A percentile compares a stretch with the other conserved stretches of the same genome.
Conservation (phyloP, 495 filamentous ascomycete species). For the Penicillium simplicissimum region DNA sequence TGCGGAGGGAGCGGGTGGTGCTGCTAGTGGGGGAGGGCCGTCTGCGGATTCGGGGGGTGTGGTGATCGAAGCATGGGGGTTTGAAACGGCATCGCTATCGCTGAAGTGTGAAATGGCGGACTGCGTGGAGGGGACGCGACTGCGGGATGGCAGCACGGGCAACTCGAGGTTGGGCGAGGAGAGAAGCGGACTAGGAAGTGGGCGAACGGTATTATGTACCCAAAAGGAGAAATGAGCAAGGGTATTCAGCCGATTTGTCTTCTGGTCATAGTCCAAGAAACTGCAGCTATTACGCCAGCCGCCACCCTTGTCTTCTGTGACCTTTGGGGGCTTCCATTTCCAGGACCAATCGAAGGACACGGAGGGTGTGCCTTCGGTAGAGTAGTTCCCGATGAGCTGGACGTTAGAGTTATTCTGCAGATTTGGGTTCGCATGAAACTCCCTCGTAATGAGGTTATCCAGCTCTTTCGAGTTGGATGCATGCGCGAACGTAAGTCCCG, state of each 20-base stretch:
- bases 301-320: conserved; percentile 76
- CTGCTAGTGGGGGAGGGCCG: conserved; percentile 38
- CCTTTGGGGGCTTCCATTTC: conserved; percentile 93
- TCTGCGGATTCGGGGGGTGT: conserved; percentile 61
- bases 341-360: conserved; percentile 94
- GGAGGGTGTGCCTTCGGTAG: conserved; percentile 74
- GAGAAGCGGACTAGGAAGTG: conserved; percentile 42
- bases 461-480: conserved; percentile 82
- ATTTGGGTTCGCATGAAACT: conserved; percentile 97
- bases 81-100: conserved; percentile 55
- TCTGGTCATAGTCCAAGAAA: conserved; percentile 94
- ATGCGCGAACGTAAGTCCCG: conserved; percentile 88
- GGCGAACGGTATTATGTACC: conserved; percentile 68
- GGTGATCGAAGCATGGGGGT: conserved; percentile 55
- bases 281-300: conserved; percentile 97
- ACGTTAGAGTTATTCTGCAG: conserved; percentile 97
- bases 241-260: conserved; percentile 83
- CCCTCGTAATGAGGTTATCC: conserved; percentile 88
- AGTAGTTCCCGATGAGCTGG: conserved; percentile 83
- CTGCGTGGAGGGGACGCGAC: conserved; percentile 79
- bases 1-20: conserved; percentile 41
- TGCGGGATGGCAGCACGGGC: conserved; percentile 69
- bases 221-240: conserved; percentile 92
- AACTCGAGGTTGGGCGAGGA: conserved; percentile 71
- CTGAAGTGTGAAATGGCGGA: conserved; percentile 78